A percentile compares a stretch with the other conserved stretches of the same genome.
phyloP scores from a whole-genome alignment of 2,329 filamentous ascomycete genomes.

The Phoma sp. region DNA sequence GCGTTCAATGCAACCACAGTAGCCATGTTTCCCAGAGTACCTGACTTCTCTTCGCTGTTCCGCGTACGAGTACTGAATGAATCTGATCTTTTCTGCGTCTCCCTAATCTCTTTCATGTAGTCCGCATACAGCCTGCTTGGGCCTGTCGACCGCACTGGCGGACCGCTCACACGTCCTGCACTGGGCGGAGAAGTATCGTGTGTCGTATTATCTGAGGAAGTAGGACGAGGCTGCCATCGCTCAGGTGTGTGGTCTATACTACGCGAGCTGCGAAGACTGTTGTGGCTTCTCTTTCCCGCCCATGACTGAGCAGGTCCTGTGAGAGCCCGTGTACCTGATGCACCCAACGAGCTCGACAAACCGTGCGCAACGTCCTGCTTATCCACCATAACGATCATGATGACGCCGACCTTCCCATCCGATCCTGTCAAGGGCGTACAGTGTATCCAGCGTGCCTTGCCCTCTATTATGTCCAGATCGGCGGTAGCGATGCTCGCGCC shows the following conservation, averaged over 20 bases:
- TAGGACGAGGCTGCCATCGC: conserved; percentile 2
- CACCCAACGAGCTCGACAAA: neutral
- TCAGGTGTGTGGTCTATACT: neutral
- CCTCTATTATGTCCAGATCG: conserved; percentile 45
- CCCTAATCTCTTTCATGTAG: conserved; percentile 6
- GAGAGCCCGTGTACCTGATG: neutral
- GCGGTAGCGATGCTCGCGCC: conserved; percentile 6
- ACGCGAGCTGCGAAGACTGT: neutral
- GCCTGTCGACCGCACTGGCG: neutral
- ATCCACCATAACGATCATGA: conserved; percentile 76
- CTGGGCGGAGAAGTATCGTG: neutral
- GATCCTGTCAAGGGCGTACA: conserved; percentile 72
- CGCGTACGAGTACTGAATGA: neutral
- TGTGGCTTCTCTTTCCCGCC: neutral
- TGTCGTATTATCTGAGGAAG: neutral
- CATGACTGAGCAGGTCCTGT: neutral
- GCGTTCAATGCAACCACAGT: conserved; percentile 1
- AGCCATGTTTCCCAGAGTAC: neutral
- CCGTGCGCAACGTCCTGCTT: conserved; percentile 53
- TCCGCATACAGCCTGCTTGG: conserved; percentile 12
- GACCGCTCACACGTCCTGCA: neutral
- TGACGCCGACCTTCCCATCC: conserved; percentile 71
- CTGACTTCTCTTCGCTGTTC: neutral
- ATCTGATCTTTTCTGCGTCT: conserved; percentile 5
- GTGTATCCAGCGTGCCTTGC: conserved; percentile 74